phyloP scores from a whole-genome alignment of 2,329 filamentous ascomycete species.

The Hawksworthiomyces lignivorus region DNA sequence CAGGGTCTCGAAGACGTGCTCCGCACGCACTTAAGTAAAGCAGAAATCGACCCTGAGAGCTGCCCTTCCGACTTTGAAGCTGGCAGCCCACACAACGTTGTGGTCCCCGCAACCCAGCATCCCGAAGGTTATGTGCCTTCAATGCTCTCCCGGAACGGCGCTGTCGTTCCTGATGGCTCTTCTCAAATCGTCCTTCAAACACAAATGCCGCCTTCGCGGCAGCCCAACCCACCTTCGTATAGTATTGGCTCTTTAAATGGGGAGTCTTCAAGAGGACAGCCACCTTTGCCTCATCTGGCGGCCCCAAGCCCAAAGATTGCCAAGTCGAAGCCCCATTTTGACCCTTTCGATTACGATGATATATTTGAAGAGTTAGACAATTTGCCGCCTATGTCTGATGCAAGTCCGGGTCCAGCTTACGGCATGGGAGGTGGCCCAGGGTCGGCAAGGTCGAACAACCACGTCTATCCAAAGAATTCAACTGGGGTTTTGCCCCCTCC shows the following conservation, averaged over 20 bases:
- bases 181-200: conserved; percentile 47
- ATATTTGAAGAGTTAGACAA: conserved; percentile 14
- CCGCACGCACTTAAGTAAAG: conserved; percentile 32
- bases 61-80: conserved; percentile 15
- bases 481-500: no score
- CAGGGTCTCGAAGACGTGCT: conserved; percentile 36
- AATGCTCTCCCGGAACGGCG: conserved; percentile 25
- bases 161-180: conserved; percentile 23
- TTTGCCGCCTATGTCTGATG: conserved; percentile 4
- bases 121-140: conserved; percentile 20
- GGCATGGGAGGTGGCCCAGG: background rate
- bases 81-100: conserved; percentile 21
- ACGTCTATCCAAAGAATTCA: no score
- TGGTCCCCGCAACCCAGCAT: conserved; percentile 40
- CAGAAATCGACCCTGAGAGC: conserved; percentile 30
- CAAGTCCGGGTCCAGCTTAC: no score
- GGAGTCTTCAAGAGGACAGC: background rate
- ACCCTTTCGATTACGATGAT: conserved; percentile 19
- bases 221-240: background rate
- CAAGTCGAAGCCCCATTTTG: conserved; percentile 7
- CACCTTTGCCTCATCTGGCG: background rate
- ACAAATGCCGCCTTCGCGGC: conserved; percentile 25
- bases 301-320: background rate
- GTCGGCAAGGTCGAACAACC: no score
- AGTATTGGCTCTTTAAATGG: background rate